phyloP scores from a whole-genome alignment of 371 early-diverging fungal species.

The Mortierella sp. region DNA sequence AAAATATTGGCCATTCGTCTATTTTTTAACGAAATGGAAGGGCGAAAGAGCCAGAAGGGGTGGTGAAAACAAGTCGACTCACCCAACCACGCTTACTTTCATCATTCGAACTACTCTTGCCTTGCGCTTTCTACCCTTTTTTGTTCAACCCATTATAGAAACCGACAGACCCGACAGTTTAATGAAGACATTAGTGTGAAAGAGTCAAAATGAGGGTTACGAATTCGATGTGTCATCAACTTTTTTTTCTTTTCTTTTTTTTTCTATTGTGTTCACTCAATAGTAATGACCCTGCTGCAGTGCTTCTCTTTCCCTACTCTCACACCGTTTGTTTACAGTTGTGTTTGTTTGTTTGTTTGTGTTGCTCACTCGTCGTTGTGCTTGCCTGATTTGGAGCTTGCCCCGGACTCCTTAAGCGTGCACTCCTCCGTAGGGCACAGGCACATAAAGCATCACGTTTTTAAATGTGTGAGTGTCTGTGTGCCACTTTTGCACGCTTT shows the following conservation, averaged over 20 bases:
- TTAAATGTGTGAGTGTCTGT: neutral
- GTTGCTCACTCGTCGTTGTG: slow-evolving; percentile 1
- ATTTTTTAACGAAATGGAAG: neutral
- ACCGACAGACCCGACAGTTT: neutral
- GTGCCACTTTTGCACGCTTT: neutral
- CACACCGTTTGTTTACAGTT: neutral
- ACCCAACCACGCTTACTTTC: no score
- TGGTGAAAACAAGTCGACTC: no score
- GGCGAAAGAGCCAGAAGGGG: neutral
- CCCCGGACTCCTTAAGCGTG: slow-evolving; percentile 54
- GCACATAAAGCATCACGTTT: neutral
- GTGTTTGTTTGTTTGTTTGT: slow-evolving; percentile 18
- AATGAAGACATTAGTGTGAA: neutral
- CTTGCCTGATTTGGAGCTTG: slow-evolving; percentile 40
- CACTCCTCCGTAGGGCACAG: neutral
- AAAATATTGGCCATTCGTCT: neutral
- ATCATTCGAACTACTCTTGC: neutral
- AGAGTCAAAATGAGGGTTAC: neutral
- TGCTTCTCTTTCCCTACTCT: neutral
- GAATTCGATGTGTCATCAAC: slow-evolving; percentile 18
- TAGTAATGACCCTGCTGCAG: neutral
- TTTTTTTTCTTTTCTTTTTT: neutral
- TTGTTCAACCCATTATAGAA: neutral
- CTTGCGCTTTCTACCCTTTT: neutral
- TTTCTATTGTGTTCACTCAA: neutral